A percentile compares a stretch with the other conserved stretches of the same genome.
Evolutionary conservation across 2,329 filamentous ascomycete genomes (phyloP).

Genomic region (Fusarium palustre): DNA sequence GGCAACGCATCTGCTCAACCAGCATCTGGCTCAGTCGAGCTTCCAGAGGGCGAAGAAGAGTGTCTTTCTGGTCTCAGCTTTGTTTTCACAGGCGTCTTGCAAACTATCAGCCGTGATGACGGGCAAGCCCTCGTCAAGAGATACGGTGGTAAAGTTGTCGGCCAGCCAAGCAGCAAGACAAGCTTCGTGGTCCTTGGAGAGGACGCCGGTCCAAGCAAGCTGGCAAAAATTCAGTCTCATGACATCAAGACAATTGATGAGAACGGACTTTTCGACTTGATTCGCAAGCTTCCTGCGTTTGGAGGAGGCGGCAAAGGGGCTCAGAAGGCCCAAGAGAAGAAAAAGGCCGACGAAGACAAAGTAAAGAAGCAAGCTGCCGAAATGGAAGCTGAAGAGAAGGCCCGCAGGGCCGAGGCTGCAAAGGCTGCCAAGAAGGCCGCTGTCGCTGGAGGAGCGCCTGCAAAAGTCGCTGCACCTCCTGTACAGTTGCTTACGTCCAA

Average conservation of each 20-base stretch:
- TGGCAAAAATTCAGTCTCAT: slow-evolving; percentile 83
- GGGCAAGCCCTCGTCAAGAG: slow-evolving; percentile 88
- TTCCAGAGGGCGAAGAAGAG: slow-evolving; percentile 87
- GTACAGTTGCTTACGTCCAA: slow-evolving; percentile 91
- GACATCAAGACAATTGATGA: slow-evolving; percentile 94
- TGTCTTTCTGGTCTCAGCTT: slow-evolving; percentile 91
- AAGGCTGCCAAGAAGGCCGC: slow-evolving; percentile 61
- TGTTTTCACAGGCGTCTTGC: slow-evolving; percentile 92
- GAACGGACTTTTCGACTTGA: slow-evolving; percentile 88
- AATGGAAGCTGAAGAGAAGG: slow-evolving; percentile 85
- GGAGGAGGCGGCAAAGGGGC: slow-evolving; percentile 91
- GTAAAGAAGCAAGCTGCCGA: slow-evolving; percentile 82
- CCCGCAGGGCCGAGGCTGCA: slow-evolving; percentile 63
- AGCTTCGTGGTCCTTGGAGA: slow-evolving; percentile 91
- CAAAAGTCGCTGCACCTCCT: slow-evolving; percentile 58
- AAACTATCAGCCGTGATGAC: slow-evolving; percentile 84
- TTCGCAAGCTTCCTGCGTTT: slow-evolving; percentile 81
- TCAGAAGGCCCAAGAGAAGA: slow-evolving; percentile 85
- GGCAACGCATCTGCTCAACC: slow-evolving; percentile 71
- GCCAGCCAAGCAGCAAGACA: slow-evolving; percentile 89
- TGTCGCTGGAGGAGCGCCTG: slow-evolving; percentile 39
- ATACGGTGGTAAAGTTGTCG: slow-evolving; percentile 92
- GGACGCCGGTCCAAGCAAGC: slow-evolving; percentile 93
- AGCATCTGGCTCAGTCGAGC: slow-evolving; percentile 72
- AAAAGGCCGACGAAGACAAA: slow-evolving; percentile 85